Evolutionary conservation across 306 rosid species (phyloP).

Genomic region (Castanea sativa): DNA sequence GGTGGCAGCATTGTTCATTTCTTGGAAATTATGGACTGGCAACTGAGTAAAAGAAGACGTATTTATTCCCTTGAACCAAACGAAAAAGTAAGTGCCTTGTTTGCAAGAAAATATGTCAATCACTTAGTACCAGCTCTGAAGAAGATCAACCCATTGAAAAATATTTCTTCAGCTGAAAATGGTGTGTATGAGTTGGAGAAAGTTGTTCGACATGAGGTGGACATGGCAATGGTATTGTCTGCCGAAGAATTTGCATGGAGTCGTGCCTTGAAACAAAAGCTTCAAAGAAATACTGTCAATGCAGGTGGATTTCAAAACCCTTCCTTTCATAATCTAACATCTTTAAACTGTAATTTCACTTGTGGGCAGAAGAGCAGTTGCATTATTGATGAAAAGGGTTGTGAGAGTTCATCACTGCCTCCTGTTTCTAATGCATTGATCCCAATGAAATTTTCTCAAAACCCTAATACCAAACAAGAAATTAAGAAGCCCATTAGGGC

Average conservation of each 20-base stretch:
- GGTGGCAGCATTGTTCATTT: constrained; percentile 5
- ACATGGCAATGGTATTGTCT: constrained; percentile 70
- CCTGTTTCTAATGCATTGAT: constrained; percentile 14
- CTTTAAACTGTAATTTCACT: neutral
- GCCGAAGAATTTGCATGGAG: constrained; percentile 65
- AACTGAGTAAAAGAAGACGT: constrained; percentile 42
- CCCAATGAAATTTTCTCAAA: constrained; percentile 5
- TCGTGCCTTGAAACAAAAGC: constrained; percentile 45
- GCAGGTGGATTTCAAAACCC: neutral
- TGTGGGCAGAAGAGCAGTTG: neutral
- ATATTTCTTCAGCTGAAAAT: constrained; percentile 7
- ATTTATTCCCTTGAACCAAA: constrained; percentile 47
- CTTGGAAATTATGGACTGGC: constrained; percentile 32
- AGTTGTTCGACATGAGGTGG: constrained; percentile 53
- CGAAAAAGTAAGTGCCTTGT: constrained; percentile 27
- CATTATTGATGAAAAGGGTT: neutral
- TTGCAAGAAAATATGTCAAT: constrained; percentile 49
- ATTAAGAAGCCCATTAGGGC: neutral
- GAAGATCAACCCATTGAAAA: constrained; percentile 31
- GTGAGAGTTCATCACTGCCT: constrained; percentile 1
- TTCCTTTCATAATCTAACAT: neutral
- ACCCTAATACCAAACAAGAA: constrained; percentile 14
- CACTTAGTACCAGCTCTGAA: constrained; percentile 51
- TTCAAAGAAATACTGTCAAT: constrained; percentile 28
- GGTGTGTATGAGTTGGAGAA: constrained; percentile 11